phyloP scores from a whole-genome alignment of 2,329 filamentous ascomycete species.

The Pezicula carpinea region DNA sequence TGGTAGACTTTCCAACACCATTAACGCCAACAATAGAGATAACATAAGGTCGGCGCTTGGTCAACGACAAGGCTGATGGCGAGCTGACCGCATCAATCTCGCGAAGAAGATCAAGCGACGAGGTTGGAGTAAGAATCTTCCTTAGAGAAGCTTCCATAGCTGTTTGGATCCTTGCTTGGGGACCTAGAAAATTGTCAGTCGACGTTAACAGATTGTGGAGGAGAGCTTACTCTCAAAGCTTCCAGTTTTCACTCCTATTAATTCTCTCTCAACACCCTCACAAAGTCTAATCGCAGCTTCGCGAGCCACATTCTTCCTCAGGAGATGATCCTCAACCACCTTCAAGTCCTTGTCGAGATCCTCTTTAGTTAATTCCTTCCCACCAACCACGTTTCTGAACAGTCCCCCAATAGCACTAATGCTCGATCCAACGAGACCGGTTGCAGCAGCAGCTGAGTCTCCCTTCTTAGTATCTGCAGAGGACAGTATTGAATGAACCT shows the following conservation, averaged over 20 bases:
- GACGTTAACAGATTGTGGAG: neutral
- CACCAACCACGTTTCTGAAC: constrained; percentile 92
- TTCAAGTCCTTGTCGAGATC: constrained; percentile 91
- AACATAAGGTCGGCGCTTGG: constrained; percentile 77
- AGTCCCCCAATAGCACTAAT: constrained; percentile 80
- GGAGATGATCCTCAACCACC: constrained; percentile 90
- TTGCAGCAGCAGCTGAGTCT: constrained; percentile 36
- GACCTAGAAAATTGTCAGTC: constrained; percentile 40
- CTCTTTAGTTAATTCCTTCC: constrained; percentile 83
- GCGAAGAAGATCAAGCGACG: constrained; percentile 87
- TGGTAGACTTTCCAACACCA: constrained; percentile 96
- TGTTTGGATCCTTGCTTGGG: constrained; percentile 75
- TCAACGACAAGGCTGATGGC: constrained; percentile 58
- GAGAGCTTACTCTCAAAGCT: constrained; percentile 68
- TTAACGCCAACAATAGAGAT: constrained; percentile 98
- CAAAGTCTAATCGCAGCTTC: constrained; percentile 91
- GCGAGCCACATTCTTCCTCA: constrained; percentile 93
- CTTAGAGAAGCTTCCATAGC: constrained; percentile 90
- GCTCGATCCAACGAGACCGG: constrained; percentile 71
- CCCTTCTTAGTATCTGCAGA: constrained; percentile 66
- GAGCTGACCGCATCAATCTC: constrained; percentile 79
- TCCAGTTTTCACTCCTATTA: constrained; percentile 85
- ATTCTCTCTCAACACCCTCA: constrained; percentile 83
- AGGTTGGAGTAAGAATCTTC: constrained; percentile 94
- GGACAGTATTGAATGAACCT: constrained; percentile 85